phyloP scores from a whole-genome alignment of 495 filamentous ascomycete genomes.

The Lasiosphaeriaceae sp. region DNA sequence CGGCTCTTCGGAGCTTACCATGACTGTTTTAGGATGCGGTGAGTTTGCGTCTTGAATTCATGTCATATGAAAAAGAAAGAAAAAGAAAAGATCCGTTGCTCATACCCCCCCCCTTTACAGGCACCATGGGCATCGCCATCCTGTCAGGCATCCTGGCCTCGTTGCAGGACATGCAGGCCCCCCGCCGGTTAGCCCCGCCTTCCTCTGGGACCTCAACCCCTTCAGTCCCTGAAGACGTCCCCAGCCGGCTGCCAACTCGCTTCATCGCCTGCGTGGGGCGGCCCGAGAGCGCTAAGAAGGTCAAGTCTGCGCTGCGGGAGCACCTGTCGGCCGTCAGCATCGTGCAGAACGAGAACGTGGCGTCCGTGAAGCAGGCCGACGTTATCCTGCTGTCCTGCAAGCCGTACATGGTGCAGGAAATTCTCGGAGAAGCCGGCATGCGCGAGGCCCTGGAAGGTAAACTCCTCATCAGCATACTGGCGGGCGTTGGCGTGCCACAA shows the following conservation, averaged over 20 bases:
- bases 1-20: conserved; percentile 50
- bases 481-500: conserved; percentile 67
- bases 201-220: conserved; percentile 49
- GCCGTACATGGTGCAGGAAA: conserved; percentile 64
- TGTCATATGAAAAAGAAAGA: background rate
- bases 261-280: conserved; percentile 77
- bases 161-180: conserved; percentile 44
- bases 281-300: conserved; percentile 56
- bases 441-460: conserved; percentile 68
- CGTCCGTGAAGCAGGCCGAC: conserved; percentile 54
- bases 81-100: background rate
- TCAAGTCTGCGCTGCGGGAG: conserved; percentile 54
- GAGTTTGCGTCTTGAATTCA: conserved; percentile 21
- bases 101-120: conserved; percentile 33
- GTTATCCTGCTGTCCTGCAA: conserved; percentile 74
- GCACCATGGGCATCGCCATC: conserved; percentile 82
- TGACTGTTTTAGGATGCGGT: conserved; percentile 74
- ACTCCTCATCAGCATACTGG: conserved; percentile 77
- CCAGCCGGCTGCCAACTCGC: conserved; percentile 56
- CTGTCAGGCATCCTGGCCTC: conserved; percentile 74
- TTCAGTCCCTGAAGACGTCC: conserved; percentile 37
- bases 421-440: conserved; percentile 64
- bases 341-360: conserved; percentile 53
- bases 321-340: conserved; percentile 45
- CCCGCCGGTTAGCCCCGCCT: conserved; percentile 30